Evolutionary conservation across 345 rosid genomes (phyloP).

Genomic region (Noccaea bulbosa): DNA sequence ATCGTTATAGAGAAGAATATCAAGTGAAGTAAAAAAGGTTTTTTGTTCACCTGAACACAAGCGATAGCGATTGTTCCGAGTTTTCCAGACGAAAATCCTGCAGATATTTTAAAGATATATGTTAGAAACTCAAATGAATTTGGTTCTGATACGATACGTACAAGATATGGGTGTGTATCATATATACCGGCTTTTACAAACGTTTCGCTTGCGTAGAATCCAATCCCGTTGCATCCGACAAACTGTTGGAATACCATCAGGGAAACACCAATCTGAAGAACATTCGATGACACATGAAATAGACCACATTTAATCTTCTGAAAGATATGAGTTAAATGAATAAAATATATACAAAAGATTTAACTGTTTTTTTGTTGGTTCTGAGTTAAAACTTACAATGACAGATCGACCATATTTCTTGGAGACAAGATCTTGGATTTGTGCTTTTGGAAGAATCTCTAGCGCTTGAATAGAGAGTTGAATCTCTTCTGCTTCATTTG

Average conservation of each 20-base stretch:
- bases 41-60: conserved; percentile 63
- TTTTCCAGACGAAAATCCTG: conserved; percentile 79
- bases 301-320: not conserved
- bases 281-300: not conserved
- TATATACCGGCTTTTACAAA: conserved; percentile 79
- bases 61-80: conserved; percentile 83
- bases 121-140: not conserved
- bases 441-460: conserved; percentile 69
- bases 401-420: conserved; percentile 66
- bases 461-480: conserved; percentile 62
- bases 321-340: not conserved
- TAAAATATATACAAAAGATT: not conserved
- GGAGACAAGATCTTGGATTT: conserved; percentile 61
- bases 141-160: conserved; percentile 7
- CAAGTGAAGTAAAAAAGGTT: not conserved
- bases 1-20: not conserved
- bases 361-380: not conserved
- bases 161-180: not conserved
- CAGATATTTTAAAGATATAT: conserved; percentile 12
- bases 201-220: conserved; percentile 86
- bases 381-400: conserved; percentile 56
- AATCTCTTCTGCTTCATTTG: conserved; percentile 74
- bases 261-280: conserved; percentile 76
- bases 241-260: conserved; percentile 90
- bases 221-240: conserved; percentile 79